Evolutionary conservation across 768 basidiomycete species (phyloP), one percentile per base, ranked within the genome.

Genomic region (Suillus tomentosus): DNA sequence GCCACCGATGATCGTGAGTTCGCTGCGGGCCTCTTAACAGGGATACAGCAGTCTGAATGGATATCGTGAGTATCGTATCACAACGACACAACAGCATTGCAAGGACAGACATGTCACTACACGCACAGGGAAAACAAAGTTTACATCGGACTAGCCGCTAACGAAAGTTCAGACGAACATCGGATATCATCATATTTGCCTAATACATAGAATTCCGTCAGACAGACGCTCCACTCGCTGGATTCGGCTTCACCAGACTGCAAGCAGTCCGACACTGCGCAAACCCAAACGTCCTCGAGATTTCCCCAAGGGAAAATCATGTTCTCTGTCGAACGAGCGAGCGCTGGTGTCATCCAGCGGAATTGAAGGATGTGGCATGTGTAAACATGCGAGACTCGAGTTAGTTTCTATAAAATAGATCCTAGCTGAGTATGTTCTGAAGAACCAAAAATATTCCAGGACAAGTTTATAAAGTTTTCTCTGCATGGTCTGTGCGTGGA

Each of bases 331-430:
- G 74, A 79, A 87, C 85, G 86, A 84, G 84, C 72, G 82, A 82
- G 82, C 79, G 84, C 84, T 70, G 64, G 77, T 80, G 79, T 88
- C 87, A 88, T 88, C 87, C 83, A 85, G 76, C 84, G 85, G 83
- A 87, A 82, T 82, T 85, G 83, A 87, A 86, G 82, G 78, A 83
- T 83, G 84, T 74, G 86, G 86, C 87, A 88, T 86, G 85, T 82
- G 80, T 87, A 86, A 86, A 87, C 85, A 87, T 88, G 87, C 87
- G 84, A 87, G 85, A 88, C 85, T 86, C 86, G 85, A 76, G 87
- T 87, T 84, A 87, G 86, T 85, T 85, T 84, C 87, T 88, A 85
- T 87, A 86, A 74, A 88, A 88, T 84, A 88, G 87, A 88, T 87
- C 86, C 86, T 88, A 85, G 83, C 85, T 85, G 87, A 88, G 87